Percentiles rank a stretch among this genome's conserved stretches.
Evolutionary conservation across 1,139 yeast genomes (phyloP).

Genomic region (Kodamaea alishanica): DNA sequence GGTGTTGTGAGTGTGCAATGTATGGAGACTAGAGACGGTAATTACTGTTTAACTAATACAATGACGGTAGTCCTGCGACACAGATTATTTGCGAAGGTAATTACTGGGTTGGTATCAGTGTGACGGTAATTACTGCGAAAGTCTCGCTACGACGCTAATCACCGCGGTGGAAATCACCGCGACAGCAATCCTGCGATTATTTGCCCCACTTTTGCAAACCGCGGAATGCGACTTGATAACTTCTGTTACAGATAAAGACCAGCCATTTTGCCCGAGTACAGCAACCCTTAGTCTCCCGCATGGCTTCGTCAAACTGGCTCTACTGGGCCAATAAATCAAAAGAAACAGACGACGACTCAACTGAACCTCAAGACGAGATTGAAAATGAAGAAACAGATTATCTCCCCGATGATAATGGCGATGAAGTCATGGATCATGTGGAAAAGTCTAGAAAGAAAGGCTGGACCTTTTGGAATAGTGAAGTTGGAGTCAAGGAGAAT

Average conservation of each 20-base stretch:
- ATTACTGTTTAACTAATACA: neutral
- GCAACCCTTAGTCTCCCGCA: too few relatives aligned
- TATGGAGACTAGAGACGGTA: neutral
- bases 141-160: too few relatives aligned
- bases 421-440: slow-evolving; percentile 35
- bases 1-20: neutral
- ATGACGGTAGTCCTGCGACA: neutral
- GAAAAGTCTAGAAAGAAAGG: slow-evolving; percentile 21
- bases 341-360: slow-evolving; percentile 5
- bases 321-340: slow-evolving; percentile 11
- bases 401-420: slow-evolving; percentile 29
- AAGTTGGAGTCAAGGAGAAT: slow-evolving; percentile 4
- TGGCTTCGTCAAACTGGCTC: slow-evolving; percentile 12
- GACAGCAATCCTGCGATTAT: too few relatives aligned
- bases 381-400: slow-evolving; percentile 22
- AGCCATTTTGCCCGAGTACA: too few relatives aligned
- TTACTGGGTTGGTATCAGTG: too few relatives aligned
- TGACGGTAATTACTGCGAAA: too few relatives aligned
- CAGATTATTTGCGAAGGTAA: neutral
- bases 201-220: too few relatives aligned
- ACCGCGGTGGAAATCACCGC: too few relatives aligned
- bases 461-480: slow-evolving; percentile 40
- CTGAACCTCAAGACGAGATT: slow-evolving; percentile 9
- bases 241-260: too few relatives aligned
- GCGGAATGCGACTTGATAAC: too few relatives aligned